Evolutionary conservation across 2,329 filamentous ascomycete species (phyloP).

Genomic region (Apiospora aurea): DNA sequence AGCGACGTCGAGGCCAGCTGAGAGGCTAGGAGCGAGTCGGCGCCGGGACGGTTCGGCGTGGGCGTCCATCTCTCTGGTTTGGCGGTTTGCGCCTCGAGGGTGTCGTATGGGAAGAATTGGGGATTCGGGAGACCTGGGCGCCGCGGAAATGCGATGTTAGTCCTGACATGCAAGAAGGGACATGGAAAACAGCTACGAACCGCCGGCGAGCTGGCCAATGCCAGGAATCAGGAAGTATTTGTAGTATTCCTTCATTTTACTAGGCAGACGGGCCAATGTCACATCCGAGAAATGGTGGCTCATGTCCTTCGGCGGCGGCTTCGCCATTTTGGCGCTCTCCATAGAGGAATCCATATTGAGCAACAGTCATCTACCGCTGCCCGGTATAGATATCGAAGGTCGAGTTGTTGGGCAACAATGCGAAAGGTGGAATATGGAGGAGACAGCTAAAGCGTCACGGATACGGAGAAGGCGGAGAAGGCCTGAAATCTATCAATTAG

Average conservation of each 20-base stretch:
- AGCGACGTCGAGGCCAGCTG: conserved; percentile 44
- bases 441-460: conserved; percentile 4
- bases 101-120: conserved; percentile 88
- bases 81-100: conserved; percentile 82
- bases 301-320: conserved; percentile 70
- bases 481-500: background rate
- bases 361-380: background rate
- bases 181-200: conserved; percentile 45
- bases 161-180: background rate
- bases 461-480: conserved; percentile 14
- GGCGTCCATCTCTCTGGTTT: conserved; percentile 77
- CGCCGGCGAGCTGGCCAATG: conserved; percentile 68
- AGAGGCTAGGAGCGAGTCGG: conserved; percentile 44
- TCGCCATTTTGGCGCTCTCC: conserved; percentile 35
- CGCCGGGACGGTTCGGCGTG: conserved; percentile 65
- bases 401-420: background rate
- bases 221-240: conserved; percentile 77
- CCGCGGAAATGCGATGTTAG: conserved; percentile 1
- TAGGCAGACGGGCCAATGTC: conserved; percentile 69
- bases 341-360: conserved; percentile 6
- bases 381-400: background rate
- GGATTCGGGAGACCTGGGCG: conserved; percentile 78
- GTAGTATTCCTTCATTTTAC: conserved; percentile 81
- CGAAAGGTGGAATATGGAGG: conserved; percentile 1
- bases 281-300: conserved; percentile 79